phyloP scores from a whole-genome alignment of 2,329 filamentous ascomycete genomes.

The Aspergillus felis region DNA sequence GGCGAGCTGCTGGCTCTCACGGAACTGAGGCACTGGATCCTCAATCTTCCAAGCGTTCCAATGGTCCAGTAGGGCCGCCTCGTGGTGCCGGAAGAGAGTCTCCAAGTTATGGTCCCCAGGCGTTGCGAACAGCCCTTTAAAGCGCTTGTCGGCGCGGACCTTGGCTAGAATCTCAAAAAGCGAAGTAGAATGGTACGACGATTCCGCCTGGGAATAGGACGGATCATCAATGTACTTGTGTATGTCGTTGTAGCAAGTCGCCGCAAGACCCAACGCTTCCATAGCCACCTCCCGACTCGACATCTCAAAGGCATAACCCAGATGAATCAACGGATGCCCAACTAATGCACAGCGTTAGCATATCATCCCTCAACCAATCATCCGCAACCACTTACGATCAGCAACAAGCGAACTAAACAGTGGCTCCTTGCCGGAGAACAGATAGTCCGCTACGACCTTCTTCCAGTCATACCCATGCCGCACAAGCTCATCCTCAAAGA shows the following conservation, averaged over 20 bases:
- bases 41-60: constrained; percentile 82
- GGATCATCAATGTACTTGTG: constrained; percentile 67
- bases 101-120: constrained; percentile 62
- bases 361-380: neutral
- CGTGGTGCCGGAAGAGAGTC: constrained; percentile 63
- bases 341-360: constrained; percentile 52
- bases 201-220: constrained; percentile 60
- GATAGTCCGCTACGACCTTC: constrained; percentile 67
- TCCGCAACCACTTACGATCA: constrained; percentile 58
- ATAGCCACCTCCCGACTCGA: constrained; percentile 80
- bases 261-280: constrained; percentile 72
- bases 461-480: constrained; percentile 79
- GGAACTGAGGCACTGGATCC: constrained; percentile 70
- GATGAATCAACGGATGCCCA: constrained; percentile 86
- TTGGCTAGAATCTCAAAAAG: constrained; percentile 68
- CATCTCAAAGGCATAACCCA: constrained; percentile 91
- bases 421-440: constrained; percentile 66
- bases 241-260: constrained; percentile 54
- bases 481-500: constrained; percentile 88
- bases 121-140: constrained; percentile 62
- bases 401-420: constrained; percentile 75
- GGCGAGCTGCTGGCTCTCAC: constrained; percentile 60
- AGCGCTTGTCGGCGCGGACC: constrained; percentile 64
- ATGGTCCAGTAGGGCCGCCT: constrained; percentile 72
- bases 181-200: constrained; percentile 58